phyloP scores from a whole-genome alignment of 2,329 filamentous ascomycete species.

The Xylariaceae sp. region DNA sequence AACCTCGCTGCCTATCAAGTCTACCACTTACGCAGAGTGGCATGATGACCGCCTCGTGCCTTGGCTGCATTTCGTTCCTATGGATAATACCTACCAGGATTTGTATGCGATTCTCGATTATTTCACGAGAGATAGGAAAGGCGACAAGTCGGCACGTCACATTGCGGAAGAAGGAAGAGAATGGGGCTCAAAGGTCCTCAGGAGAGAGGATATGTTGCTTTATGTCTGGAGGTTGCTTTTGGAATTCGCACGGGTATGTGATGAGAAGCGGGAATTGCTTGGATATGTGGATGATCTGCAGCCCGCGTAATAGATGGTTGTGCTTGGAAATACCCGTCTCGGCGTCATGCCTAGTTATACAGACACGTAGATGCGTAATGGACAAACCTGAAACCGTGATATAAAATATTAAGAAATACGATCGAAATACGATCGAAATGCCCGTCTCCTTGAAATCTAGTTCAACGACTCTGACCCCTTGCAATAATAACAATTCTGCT shows the following conservation, averaged over 20 bases:
- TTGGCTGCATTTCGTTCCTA: slow-evolving; percentile 66
- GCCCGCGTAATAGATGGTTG: slow-evolving; percentile 5
- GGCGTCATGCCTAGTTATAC: neutral
- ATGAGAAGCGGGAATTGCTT: slow-evolving; percentile 35
- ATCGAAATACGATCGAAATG: too few species aligned
- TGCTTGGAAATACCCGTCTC: neutral
- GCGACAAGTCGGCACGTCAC: slow-evolving; percentile 49
- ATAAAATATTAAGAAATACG: too few species aligned
- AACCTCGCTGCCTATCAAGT: slow-evolving; percentile 61
- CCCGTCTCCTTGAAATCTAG: too few species aligned
- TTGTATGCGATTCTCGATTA: slow-evolving; percentile 60
- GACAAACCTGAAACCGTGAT: too few species aligned
- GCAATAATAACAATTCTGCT: too few species aligned
- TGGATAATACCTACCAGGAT: slow-evolving; percentile 62
- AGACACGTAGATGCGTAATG: too few species aligned
- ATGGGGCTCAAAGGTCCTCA: slow-evolving; percentile 56
- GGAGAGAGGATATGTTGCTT: slow-evolving; percentile 58
- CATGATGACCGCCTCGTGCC: slow-evolving; percentile 62
- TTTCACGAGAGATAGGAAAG: slow-evolving; percentile 49
- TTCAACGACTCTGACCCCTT: too few species aligned
- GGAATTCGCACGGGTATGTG: slow-evolving; percentile 46
- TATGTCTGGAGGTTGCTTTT: slow-evolving; percentile 56
- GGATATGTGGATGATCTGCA: slow-evolving; percentile 36
- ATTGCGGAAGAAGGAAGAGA: slow-evolving; percentile 54
- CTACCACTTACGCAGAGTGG: slow-evolving; percentile 66